phyloP scores from a whole-genome alignment of 495 filamentous ascomycete species.

The Penicillium coprophilum region DNA sequence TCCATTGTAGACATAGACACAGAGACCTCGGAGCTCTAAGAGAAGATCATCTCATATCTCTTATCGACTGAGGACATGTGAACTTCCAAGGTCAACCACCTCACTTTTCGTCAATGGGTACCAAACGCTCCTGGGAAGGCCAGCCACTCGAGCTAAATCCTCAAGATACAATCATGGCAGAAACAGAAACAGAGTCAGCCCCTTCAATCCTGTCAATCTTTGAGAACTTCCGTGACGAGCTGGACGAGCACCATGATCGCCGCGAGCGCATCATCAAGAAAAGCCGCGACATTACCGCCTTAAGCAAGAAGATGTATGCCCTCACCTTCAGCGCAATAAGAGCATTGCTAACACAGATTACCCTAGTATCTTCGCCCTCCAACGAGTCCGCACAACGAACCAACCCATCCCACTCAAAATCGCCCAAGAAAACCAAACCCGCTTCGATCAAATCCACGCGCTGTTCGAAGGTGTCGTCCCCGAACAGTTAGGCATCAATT shows the following conservation, averaged over 20 bases:
- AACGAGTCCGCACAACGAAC: slow-evolving; percentile 69
- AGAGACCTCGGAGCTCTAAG: background rate
- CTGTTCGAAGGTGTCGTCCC: slow-evolving; percentile 65
- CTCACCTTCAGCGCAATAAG: background rate
- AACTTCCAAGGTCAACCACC: slow-evolving; percentile 11
- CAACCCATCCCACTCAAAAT: slow-evolving; percentile 63
- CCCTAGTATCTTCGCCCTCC: slow-evolving; percentile 83
- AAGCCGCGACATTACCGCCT: slow-evolving; percentile 83
- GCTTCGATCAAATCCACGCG: slow-evolving; percentile 63
- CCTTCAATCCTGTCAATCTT: slow-evolving; percentile 70
- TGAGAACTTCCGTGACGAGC: slow-evolving; percentile 75
- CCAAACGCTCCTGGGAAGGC: slow-evolving; percentile 63
- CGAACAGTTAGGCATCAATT: slow-evolving; percentile 75
- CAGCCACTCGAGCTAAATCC: slow-evolving; percentile 42
- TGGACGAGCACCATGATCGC: slow-evolving; percentile 93
- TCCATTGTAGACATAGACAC: background rate
- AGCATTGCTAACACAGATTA: slow-evolving; percentile 1
- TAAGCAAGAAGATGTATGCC: slow-evolving; percentile 91
- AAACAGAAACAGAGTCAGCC: slow-evolving; percentile 19
- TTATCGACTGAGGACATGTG: slow-evolving; percentile 19
- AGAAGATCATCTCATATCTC: slow-evolving; percentile 15
- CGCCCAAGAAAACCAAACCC: slow-evolving; percentile 60
- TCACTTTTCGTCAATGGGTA: slow-evolving; percentile 32
- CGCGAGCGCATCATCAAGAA: slow-evolving; percentile 86
- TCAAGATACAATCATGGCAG: slow-evolving; percentile 30